These are phyloP conservation scores for Fusarium kyushuense DNA, from an alignment of 2,329 filamentous ascomycete species.

Conservation along the genomic window DNA sequence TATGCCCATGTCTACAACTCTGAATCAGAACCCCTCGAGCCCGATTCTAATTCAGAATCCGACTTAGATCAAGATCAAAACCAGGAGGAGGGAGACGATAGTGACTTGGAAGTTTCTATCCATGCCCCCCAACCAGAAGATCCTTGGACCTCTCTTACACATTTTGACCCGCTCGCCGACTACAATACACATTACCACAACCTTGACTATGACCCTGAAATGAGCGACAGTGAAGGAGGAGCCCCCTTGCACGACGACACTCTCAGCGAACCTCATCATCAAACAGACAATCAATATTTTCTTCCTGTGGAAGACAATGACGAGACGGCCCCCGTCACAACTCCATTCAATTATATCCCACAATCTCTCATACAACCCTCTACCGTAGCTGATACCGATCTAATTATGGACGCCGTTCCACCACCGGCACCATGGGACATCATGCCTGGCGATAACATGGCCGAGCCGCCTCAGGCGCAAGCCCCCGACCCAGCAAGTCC, in stretches of 20 bases:
- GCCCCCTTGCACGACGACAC: slow-evolving; percentile 43
- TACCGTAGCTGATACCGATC: slow-evolving; percentile 13
- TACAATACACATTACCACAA: slow-evolving; percentile 30
- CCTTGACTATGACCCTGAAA: slow-evolving; percentile 49
- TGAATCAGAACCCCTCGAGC: slow-evolving; percentile 17
- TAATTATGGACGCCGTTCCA: slow-evolving; percentile 35
- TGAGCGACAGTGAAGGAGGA: slow-evolving; percentile 54
- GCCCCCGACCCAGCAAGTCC: slow-evolving; percentile 4
- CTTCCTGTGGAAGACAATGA: slow-evolving; percentile 27
- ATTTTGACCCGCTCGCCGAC: slow-evolving; percentile 22
- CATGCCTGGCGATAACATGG: not conserved
- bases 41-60: slow-evolving; percentile 4
- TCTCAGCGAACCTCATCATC: slow-evolving; percentile 15
- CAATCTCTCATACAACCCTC: slow-evolving; percentile 23
- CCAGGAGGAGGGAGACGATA: slow-evolving; percentile 19
- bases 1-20: slow-evolving; percentile 5
- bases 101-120: slow-evolving; percentile 19
- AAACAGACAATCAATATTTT: slow-evolving; percentile 19
- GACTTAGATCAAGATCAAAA: slow-evolving; percentile 12
- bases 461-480: slow-evolving; percentile 2
- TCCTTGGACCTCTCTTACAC: slow-evolving; percentile 11
- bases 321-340: slow-evolving; percentile 18
- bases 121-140: slow-evolving; percentile 19
- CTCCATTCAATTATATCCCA: slow-evolving; percentile 31
- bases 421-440: slow-evolving; percentile 34